Percentiles rank a stretch among this genome's conserved stretches.
Conservation (phyloP, 2,329 filamentous ascomycete species). For the Alternaria triticimaculans region DNA sequence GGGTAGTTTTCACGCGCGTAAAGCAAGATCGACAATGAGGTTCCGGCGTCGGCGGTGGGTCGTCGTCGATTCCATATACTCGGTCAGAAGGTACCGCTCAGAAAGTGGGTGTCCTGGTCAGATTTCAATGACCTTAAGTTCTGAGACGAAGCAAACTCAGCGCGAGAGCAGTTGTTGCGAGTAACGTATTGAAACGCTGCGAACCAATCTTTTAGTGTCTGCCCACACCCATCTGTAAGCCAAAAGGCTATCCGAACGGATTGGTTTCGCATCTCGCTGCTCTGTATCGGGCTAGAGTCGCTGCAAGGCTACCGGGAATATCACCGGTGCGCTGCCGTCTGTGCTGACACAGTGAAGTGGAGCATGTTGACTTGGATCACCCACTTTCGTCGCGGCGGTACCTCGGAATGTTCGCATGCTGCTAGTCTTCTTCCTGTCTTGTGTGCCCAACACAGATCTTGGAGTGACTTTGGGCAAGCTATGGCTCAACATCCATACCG, state of each 20-base stretch:
- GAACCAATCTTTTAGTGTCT: conserved; percentile 26
- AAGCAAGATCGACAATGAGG: conserved; percentile 33
- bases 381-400: conserved; percentile 36
- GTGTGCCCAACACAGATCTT: conserved; percentile 40
- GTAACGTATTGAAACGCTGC: conserved; percentile 19
- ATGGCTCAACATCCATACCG: conserved; percentile 37
- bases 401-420: conserved; percentile 40
- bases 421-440: conserved; percentile 40
- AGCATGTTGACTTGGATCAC: conserved; percentile 24
- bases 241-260: conserved; percentile 15
- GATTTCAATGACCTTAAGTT: conserved; percentile 24
- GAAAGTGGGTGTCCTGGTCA: conserved; percentile 33
- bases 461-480: conserved; percentile 36
- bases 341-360: conserved; percentile 19
- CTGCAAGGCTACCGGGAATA: conserved; percentile 20
- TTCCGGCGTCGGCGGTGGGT: conserved; percentile 28
- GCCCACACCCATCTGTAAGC: conserved; percentile 21
- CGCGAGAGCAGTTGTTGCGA: conserved; percentile 11
- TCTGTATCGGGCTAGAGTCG: conserved; percentile 8
- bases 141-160: conserved; percentile 18
- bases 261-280: conserved; percentile 23
- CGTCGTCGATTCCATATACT: conserved; percentile 31
- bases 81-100: conserved; percentile 31
- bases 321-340: conserved; percentile 23
- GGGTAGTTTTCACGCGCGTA: conserved; percentile 38